phyloP scores from a whole-genome alignment of 805 yeast species.

The Myxozyma neotropica region DNA sequence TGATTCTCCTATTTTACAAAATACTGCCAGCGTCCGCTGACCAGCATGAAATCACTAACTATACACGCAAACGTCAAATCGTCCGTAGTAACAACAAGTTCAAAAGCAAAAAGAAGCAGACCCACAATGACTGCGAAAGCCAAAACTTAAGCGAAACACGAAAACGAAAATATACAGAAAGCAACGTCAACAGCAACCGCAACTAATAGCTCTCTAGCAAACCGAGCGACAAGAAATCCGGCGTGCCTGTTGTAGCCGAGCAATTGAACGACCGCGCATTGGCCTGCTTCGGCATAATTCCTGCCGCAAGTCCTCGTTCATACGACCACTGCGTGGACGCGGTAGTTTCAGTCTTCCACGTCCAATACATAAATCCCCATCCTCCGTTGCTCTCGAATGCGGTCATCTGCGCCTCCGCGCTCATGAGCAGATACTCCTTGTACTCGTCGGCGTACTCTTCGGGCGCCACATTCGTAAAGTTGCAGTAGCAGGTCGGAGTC shows the following conservation, averaged over 20 bases:
- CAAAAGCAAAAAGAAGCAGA: no score
- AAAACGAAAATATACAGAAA: not conserved
- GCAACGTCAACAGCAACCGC: not conserved
- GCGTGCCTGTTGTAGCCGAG: slow-evolving; percentile 29
- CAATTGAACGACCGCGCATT: slow-evolving; percentile 38
- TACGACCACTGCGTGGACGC: slow-evolving; percentile 42
- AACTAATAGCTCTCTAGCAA: slow-evolving; percentile 37
- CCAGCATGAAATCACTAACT: no score
- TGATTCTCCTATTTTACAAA: no score
- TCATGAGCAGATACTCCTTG: slow-evolving; percentile 59
- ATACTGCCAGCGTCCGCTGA: no score
- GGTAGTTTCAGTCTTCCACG: slow-evolving; percentile 73
- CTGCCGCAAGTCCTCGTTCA: slow-evolving; percentile 38
- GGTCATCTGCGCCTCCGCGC: slow-evolving; percentile 80
- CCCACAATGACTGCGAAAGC: no score
- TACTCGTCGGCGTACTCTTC: slow-evolving; percentile 58
- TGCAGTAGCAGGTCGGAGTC: slow-evolving; percentile 57
- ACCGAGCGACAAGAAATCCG: slow-evolving; percentile 39
- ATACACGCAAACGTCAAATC: no score
- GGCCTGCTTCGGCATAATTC: slow-evolving; percentile 41
- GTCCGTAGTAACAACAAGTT: no score
- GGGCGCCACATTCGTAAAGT: slow-evolving; percentile 48
- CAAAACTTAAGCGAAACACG: no score
- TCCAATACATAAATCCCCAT: slow-evolving; percentile 78
- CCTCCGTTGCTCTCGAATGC: slow-evolving; percentile 70